phyloP scores from a whole-genome alignment of 768 basidiomycete species.

The Lentinula edodes region DNA sequence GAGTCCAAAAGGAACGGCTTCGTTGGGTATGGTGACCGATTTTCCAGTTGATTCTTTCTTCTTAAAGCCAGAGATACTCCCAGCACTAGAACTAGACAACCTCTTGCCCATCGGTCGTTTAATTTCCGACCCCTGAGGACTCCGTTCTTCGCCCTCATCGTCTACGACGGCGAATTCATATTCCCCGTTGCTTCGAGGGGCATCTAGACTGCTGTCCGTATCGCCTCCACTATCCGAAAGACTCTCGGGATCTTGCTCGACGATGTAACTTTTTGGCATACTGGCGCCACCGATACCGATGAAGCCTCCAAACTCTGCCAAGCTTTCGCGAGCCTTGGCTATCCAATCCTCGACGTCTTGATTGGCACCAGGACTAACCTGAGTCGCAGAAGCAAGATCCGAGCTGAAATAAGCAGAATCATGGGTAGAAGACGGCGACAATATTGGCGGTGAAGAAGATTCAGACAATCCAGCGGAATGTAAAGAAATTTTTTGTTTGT shows the following conservation, averaged over 20 bases:
- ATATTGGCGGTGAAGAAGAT: slow-evolving; percentile 18
- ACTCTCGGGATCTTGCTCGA: slow-evolving; percentile 43
- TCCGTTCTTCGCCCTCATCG: slow-evolving; percentile 33
- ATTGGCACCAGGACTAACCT: slow-evolving; percentile 31
- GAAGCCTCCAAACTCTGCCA: slow-evolving; percentile 63
- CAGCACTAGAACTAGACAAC: slow-evolving; percentile 34
- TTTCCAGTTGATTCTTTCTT: slow-evolving; percentile 38
- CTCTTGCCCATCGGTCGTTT: slow-evolving; percentile 3
- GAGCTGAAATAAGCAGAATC: slow-evolving; percentile 6
- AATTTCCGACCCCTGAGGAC: not conserved
- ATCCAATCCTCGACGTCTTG: slow-evolving; percentile 76
- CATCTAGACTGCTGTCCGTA: slow-evolving; percentile 22
- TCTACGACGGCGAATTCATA: slow-evolving; percentile 35
- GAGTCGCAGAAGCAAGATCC: slow-evolving; percentile 6
- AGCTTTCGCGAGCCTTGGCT: slow-evolving; percentile 61
- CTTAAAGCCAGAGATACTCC: slow-evolving; percentile 25
- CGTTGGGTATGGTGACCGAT: slow-evolving; percentile 53
- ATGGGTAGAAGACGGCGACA: slow-evolving; percentile 5
- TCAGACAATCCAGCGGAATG: slow-evolving; percentile 25
- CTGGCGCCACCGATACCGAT: slow-evolving; percentile 57
- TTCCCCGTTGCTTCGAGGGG: slow-evolving; percentile 15
- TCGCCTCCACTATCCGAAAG: slow-evolving; percentile 30
- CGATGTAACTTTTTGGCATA: slow-evolving; percentile 45
- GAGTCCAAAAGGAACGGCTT: slow-evolving; percentile 67
- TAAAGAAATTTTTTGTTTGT: slow-evolving; percentile 19